Base-by-base conservation (phyloP, 1,139 yeast species). In the Torulaspora globosa region DNA sequence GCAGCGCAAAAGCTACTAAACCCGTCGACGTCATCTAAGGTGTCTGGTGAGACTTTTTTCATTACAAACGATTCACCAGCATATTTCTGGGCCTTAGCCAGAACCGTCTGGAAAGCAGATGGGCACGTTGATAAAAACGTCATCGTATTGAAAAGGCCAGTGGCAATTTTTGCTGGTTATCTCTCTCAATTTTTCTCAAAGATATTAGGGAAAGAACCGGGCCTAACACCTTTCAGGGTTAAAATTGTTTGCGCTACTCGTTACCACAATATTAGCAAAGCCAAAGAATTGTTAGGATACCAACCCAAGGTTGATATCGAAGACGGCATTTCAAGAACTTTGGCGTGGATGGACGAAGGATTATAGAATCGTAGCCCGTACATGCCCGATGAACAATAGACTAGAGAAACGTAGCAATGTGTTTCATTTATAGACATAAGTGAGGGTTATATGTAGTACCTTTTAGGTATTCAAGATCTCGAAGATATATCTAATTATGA, bases 81-180 rank as follows among this genome's bases (percentile, higher is more conserved):
- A 16, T 94, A 90, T 68, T 94, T 94, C 68, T 94, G 98, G 97
- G 88, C 97, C 3, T 74, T 94, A 58, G 97, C 97, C 3, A 79
- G 97, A 62, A 85, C 96, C 2, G 95, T 92, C 18, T 92, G 97
- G 97, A 90, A 90, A 62, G 92, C 92, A 23, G 96, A 89, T 67
- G 97, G 97, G 1, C 84, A 83, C 61, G 75, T 85, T 44, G 94
- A 85, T 53, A 75, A 75, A 21, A 74, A 70, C 46, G 83, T 82
- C 55, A 79, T 88, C 56, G 89, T 81, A 11, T 75, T 94, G 51
- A 76, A 76, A 37, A 78, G 84, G 58, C 79, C 84, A 0, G 69
- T 88, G 12, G 98, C 96, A 1, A 75, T 90, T 50, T 74, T 73
- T 2, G 81, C 85, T 41, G 97, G 97, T 7, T 84, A 86, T 59